phyloP scores from a whole-genome alignment of 2,329 filamentous ascomycete genomes.

The Hypoxylon sp. region DNA sequence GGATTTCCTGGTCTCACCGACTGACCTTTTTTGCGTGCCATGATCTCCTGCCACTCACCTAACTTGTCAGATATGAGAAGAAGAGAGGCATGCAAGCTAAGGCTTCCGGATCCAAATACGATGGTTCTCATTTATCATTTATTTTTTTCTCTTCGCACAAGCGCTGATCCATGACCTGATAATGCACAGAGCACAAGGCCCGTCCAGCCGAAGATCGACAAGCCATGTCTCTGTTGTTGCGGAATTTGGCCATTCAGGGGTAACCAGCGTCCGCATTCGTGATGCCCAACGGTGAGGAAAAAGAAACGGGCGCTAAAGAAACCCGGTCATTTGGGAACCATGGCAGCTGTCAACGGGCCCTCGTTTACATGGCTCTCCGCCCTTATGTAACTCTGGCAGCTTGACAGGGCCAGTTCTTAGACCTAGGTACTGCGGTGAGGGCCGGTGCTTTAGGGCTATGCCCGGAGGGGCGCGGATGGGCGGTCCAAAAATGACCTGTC shows the following conservation, averaged over 20 bases:
- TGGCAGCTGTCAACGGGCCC: constrained; percentile 34
- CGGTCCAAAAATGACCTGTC: constrained; percentile 42
- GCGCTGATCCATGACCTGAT: constrained; percentile 27
- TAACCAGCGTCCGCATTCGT: constrained; percentile 23
- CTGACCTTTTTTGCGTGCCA: constrained; percentile 41
- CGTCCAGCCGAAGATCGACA: constrained; percentile 41
- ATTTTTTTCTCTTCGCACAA: constrained; percentile 20
- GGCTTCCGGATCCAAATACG: constrained; percentile 20
- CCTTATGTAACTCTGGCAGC: constrained; percentile 38
- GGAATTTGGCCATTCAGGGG: constrained; percentile 29
- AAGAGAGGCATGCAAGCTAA: constrained; percentile 31
- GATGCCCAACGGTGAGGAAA: constrained; percentile 26
- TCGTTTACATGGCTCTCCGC: constrained; percentile 37
- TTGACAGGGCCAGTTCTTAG: constrained; percentile 18
- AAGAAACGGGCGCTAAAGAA: constrained; percentile 21
- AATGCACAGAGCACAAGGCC: constrained; percentile 35
- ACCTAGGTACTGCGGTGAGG: constrained; percentile 32
- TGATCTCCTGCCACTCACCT: constrained; percentile 39
- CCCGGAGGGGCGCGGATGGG: constrained; percentile 39
- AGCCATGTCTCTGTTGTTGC: constrained; percentile 6
- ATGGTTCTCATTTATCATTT: constrained; percentile 21
- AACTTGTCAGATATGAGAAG: constrained; percentile 39
- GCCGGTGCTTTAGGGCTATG: constrained; percentile 31
- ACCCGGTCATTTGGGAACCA: constrained; percentile 26
- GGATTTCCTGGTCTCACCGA: constrained; percentile 48